Conservation (phyloP, 2,329 filamentous ascomycete genomes). For the Corynespora cassiicola region DNA sequence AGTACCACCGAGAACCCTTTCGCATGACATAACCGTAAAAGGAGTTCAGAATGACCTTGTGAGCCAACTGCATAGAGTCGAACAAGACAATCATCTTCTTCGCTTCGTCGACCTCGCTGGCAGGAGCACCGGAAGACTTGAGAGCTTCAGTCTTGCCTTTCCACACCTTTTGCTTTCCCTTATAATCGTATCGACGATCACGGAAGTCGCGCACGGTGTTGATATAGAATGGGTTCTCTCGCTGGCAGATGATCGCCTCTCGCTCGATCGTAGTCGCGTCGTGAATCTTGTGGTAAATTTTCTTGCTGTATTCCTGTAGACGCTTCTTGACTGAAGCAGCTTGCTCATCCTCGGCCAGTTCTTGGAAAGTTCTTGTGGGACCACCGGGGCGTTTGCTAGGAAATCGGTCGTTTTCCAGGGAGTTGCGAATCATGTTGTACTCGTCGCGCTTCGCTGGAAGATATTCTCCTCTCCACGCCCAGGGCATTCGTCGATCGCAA, state of each 20-base stretch:
- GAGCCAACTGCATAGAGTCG: constrained; percentile 93
- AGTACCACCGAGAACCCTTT: constrained; percentile 98
- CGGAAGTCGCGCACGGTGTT: constrained; percentile 95
- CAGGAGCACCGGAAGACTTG: constrained; percentile 79
- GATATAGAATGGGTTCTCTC: constrained; percentile 98
- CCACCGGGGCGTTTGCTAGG: constrained; percentile 78
- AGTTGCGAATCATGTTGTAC: constrained; percentile 98
- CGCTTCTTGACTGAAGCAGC: constrained; percentile 82
- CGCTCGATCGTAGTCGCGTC: constrained; percentile 90
- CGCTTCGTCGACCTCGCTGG: constrained; percentile 83
- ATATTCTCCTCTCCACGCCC: constrained; percentile 98
- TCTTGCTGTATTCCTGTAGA: constrained; percentile 91
- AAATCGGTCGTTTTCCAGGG: constrained; percentile 90
- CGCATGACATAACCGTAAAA: constrained; percentile 99
- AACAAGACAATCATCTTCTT: constrained; percentile 99
- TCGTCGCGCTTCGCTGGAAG: constrained; percentile 94
- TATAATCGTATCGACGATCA: constrained; percentile 97
- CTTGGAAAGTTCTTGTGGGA: constrained; percentile 77
- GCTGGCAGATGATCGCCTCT: constrained; percentile 97
- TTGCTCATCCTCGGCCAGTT: constrained; percentile 83
- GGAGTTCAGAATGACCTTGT: constrained; percentile 98
- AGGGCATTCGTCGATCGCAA: constrained; percentile 91
- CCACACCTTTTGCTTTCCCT: constrained; percentile 97
- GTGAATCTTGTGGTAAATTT: constrained; percentile 99
- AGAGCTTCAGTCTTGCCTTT: constrained; percentile 92